Base-by-base conservation (phyloP, 441 rosid species). In the Flueggea neowawraea region DNA sequence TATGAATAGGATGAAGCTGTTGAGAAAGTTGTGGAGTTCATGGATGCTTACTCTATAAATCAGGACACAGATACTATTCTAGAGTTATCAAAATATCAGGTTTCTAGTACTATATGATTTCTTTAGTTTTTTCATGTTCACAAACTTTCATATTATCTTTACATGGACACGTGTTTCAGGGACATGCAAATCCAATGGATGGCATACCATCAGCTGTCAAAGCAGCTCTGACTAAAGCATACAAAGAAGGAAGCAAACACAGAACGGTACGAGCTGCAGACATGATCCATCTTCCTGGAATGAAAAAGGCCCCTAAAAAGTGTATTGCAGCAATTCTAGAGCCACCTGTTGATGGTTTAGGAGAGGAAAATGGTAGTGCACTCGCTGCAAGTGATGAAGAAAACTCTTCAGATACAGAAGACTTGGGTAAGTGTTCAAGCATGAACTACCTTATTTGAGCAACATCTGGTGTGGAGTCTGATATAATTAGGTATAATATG, bases 191-290 rank as follows among this genome's bases (percentile, higher is more conserved):
- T 79, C 99, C 97, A n/a, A 61, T 95, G 75, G 97, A 95, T 59
- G 96, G 99, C 69, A 82, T 95, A 65, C 73, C 82, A 33, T 80
- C 98, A 33, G 73, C 90, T 57, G 95, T 91, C 50, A 95, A 95
- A 81, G 75, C 99, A 65, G 93, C 99, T 52, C 63, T 95, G 77
- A 95, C 99, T 0, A 84, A 81, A 78, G 86, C 89, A 64, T 95
- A 95, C 61, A 91, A 91, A 10, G 95, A 83, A 77, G 75, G 65
- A 55, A 86, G 75, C 77, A 88, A 84, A 70, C 74, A 79, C 32
- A 77, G 86, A 70, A 83, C 85, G 86, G 90, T 81, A 50, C 94
- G 93, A 55, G 84, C 90, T 64, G 97, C 99, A 16, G 98, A 95
- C 74, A 73, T 91, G 72, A 85, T 88, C 49, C 66, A 83, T 54